Conservation (phyloP, 2,329 filamentous ascomycete species). For the Akanthomyces uredinophilus region DNA sequence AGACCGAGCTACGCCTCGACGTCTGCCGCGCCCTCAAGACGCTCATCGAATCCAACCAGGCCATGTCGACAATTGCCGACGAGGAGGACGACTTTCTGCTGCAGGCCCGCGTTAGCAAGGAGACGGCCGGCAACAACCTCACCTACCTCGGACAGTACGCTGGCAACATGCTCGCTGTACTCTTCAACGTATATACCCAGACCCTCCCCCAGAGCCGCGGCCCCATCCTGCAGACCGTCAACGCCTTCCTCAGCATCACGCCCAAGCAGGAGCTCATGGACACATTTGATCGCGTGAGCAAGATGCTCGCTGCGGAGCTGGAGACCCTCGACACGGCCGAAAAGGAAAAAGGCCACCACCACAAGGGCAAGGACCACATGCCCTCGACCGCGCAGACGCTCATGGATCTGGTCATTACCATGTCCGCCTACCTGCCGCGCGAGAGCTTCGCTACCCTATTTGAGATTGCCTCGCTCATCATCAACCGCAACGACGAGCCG, state of each 20-base stretch:
- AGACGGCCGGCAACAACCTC: slow-evolving; percentile 71
- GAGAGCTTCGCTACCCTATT: slow-evolving; percentile 83
- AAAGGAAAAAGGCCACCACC: slow-evolving; percentile 52
- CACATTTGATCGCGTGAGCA: slow-evolving; percentile 82
- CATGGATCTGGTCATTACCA: slow-evolving; percentile 95
- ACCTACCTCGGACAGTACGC: slow-evolving; percentile 74
- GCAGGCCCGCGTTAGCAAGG: slow-evolving; percentile 72
- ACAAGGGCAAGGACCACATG: slow-evolving; percentile 64
- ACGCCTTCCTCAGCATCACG: slow-evolving; percentile 87
- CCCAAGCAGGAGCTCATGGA: slow-evolving; percentile 72
- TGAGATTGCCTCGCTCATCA: slow-evolving; percentile 75
- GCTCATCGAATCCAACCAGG: slow-evolving; percentile 86
- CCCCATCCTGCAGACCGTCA: slow-evolving; percentile 89
- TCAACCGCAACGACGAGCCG: slow-evolving; percentile 76
- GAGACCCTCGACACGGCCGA: slow-evolving; percentile 46
- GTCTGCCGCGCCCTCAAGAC: slow-evolving; percentile 82
- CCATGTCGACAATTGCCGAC: slow-evolving; percentile 64
- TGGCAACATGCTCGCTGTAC: slow-evolving; percentile 83
- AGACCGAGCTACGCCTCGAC: slow-evolving; percentile 79
- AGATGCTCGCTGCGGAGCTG: slow-evolving; percentile 73
- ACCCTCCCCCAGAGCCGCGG: slow-evolving; percentile 89
- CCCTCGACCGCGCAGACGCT: slow-evolving; percentile 90
- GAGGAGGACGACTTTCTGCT: slow-evolving; percentile 68
- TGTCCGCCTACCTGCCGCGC: slow-evolving; percentile 86
- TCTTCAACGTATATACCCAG: slow-evolving; percentile 99